Percentiles rank a stretch among this genome's conserved stretches.
Evolutionary conservation across 2,329 filamentous ascomycete species (phyloP).

Genomic region (Leptographium lundbergii): DNA sequence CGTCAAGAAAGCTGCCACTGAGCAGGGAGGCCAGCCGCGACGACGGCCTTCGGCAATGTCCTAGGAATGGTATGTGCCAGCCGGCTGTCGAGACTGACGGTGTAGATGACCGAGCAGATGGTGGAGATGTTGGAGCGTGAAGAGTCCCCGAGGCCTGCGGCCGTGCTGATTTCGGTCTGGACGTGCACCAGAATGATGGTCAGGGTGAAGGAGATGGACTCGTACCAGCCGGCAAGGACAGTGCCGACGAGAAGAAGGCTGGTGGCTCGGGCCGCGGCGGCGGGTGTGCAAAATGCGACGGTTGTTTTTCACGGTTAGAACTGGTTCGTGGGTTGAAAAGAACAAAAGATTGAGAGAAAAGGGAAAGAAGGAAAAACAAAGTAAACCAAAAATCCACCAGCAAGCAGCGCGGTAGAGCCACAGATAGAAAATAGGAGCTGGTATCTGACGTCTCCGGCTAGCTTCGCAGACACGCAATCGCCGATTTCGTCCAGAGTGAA

Average conservation of each 20-base stretch:
- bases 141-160: slow-evolving; percentile 20
- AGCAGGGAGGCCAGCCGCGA: slow-evolving; percentile 18
- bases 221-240: slow-evolving; percentile 22
- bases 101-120: slow-evolving; percentile 17
- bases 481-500: not conserved
- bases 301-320: too few species aligned
- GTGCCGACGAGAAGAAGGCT: slow-evolving; percentile 18
- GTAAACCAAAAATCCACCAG: not conserved
- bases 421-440: not conserved
- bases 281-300: slow-evolving; percentile 1
- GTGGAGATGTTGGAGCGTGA: slow-evolving; percentile 16
- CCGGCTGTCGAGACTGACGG: slow-evolving; percentile 21
- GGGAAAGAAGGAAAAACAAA: not conserved
- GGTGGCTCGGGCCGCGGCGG: too few species aligned
- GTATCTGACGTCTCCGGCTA: not conserved
- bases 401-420: not conserved
- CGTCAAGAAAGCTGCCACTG: not conserved
- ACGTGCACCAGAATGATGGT: slow-evolving; percentile 19
- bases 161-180: slow-evolving; percentile 22
- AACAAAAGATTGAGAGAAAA: too few species aligned
- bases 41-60: slow-evolving; percentile 19
- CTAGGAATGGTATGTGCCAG: slow-evolving; percentile 19
- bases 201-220: slow-evolving; percentile 20
- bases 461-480: not conserved
- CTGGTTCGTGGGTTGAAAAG: too few species aligned